Percentiles rank a stretch among this genome's conserved stretches.
Conservation (phyloP, 129 eudicot genomes). For the Heracleum sosnowskyi region DNA sequence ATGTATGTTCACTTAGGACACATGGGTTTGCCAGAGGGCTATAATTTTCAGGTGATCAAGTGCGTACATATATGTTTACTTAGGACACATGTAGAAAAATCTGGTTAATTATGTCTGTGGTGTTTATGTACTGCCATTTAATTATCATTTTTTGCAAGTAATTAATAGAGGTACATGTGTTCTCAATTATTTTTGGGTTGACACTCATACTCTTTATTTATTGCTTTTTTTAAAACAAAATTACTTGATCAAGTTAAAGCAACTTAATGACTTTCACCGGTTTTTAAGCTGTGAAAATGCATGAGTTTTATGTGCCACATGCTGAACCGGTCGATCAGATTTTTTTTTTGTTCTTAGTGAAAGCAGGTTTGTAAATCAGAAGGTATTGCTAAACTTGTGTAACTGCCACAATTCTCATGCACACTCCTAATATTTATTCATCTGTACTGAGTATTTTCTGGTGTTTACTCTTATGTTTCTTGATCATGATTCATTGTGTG, state of each 20-base stretch:
- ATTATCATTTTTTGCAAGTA: slow-evolving; percentile 10
- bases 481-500: neutral
- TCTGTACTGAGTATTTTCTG: neutral
- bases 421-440: neutral
- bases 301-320: neutral
- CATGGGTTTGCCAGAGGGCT: too few relatives aligned
- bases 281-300: neutral
- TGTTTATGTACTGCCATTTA: too few relatives aligned
- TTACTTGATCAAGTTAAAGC: neutral
- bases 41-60: too few relatives aligned
- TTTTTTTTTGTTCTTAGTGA: neutral
- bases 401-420: neutral
- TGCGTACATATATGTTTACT: too few relatives aligned
- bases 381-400: neutral
- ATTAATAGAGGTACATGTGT: slow-evolving; percentile 46
- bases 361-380: neutral
- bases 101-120: too few relatives aligned
- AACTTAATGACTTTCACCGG: neutral
- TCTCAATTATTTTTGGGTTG: neutral
- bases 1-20: too few relatives aligned
- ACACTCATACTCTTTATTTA: neutral
- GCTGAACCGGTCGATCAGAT: neutral
- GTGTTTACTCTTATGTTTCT: neutral
- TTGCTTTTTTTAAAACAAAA: neutral
- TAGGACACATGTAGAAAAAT: too few relatives aligned